Conservation (phyloP, 352 stramenopile species). For the Elongisporangium prolatum region DNA sequence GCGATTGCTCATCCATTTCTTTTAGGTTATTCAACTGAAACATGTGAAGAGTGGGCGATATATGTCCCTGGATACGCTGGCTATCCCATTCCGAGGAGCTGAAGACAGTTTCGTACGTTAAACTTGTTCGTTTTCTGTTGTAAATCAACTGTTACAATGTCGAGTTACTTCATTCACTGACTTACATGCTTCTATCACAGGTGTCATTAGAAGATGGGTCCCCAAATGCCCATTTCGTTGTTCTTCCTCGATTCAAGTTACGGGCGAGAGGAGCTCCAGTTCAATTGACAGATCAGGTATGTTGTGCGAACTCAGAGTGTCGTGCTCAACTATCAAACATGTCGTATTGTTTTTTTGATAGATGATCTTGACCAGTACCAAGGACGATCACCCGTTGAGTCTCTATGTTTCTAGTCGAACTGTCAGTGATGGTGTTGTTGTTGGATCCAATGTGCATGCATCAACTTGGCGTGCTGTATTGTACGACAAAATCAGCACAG, state of each 20-base stretch:
- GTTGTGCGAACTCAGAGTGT: neutral
- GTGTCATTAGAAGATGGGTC: conserved; percentile 44
- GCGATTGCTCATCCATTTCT: neutral
- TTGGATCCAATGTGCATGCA: conserved; percentile 51
- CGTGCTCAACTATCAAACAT: neutral
- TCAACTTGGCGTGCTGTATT: conserved; percentile 54
- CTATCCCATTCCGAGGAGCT: conserved; percentile 42
- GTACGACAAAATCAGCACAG: conserved; percentile 35
- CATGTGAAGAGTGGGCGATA: conserved; percentile 62
- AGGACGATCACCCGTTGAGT: conserved; percentile 39
- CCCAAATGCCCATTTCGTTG: conserved; percentile 39
- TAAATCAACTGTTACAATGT: neutral
- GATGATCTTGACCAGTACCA: conserved; percentile 47
- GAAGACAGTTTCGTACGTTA: conserved; percentile 41
- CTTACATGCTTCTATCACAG: conserved; percentile 20
- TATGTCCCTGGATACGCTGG: conserved; percentile 38
- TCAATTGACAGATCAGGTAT: conserved; percentile 62
- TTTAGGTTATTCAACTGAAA: conserved; percentile 51
- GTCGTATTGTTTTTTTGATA: conserved; percentile 6
- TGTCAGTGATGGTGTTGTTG: conserved; percentile 27
- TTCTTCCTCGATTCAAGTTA: conserved; percentile 61
- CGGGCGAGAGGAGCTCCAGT: conserved; percentile 58
- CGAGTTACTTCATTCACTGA: neutral
- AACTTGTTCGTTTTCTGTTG: neutral
- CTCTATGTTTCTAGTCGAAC: conserved; percentile 64